Percentiles rank a stretch among this genome's conserved stretches.
Conservation (phyloP, 345 rosid species). For the Mallotus nudiflorus region DNA sequence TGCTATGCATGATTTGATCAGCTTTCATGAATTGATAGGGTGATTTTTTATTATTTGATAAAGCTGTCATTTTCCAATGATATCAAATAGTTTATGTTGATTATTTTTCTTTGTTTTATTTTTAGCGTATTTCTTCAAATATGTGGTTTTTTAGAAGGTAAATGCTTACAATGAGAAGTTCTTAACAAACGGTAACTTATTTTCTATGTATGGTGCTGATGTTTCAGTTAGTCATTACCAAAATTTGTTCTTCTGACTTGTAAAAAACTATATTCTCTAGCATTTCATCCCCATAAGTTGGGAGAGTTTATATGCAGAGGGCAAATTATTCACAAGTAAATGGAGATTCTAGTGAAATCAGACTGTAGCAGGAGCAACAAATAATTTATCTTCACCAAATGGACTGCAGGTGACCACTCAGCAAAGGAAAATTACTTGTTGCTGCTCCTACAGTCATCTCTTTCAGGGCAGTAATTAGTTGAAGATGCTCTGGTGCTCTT, state of each 20-base stretch:
- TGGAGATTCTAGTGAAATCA: not conserved
- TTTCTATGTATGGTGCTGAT: not conserved
- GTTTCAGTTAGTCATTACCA: not conserved
- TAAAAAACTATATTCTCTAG: not conserved
- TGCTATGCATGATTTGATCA: constrained; percentile 6
- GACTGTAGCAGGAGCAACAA: not conserved
- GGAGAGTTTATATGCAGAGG: not conserved
- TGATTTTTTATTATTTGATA: not conserved
- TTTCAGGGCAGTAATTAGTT: not conserved
- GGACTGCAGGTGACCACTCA: too few species aligned
- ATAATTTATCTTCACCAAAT: not conserved
- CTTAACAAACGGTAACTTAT: not conserved
- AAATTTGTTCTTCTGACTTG: not conserved
- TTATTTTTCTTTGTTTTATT: not conserved
- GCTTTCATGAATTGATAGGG: not conserved
- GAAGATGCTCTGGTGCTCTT: not conserved
- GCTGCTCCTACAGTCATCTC: too few species aligned
- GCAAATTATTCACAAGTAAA: not conserved
- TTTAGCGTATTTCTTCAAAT: not conserved
- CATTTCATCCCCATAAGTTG: not conserved
- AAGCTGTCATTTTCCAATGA: constrained; percentile 14
- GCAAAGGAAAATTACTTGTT: too few species aligned
- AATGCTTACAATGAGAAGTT: not conserved
- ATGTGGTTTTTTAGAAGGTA: not conserved
- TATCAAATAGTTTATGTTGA: not conserved